Evolutionary conservation across 2,329 filamentous ascomycete genomes (phyloP).

Genomic region (Lachnellula occidentalis): DNA sequence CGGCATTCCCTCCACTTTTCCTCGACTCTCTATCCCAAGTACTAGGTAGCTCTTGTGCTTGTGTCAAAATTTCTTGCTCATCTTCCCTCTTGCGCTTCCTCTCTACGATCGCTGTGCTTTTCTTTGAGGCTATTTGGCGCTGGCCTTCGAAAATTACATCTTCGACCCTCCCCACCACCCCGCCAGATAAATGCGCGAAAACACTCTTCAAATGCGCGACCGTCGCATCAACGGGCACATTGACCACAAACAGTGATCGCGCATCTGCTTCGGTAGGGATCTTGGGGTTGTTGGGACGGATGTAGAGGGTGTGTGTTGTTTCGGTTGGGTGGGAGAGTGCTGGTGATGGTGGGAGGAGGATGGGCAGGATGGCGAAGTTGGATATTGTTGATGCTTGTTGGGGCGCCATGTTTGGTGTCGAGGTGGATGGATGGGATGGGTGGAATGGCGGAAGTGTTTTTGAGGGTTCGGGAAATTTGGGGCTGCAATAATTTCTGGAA

Average conservation of each 20-base stretch:
- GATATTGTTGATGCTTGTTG: constrained; percentile 17
- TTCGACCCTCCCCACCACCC: constrained; percentile 68
- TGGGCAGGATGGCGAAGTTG: constrained; percentile 27
- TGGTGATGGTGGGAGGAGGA: constrained; percentile 37
- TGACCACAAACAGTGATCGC: constrained; percentile 84
- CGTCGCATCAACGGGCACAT: constrained; percentile 80
- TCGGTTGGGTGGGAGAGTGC: constrained; percentile 49
- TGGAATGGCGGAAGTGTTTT: neutral
- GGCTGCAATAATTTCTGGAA: constrained; percentile 14
- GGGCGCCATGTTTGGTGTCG: constrained; percentile 5
- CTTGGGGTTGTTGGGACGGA: constrained; percentile 78
- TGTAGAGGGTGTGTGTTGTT: constrained; percentile 73
- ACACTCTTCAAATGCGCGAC: constrained; percentile 69
- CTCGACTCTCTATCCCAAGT: constrained; percentile 70
- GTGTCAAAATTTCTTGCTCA: constrained; percentile 49
- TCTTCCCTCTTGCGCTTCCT: constrained; percentile 44
- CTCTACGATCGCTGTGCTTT: constrained; percentile 16
- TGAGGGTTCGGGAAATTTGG: constrained; percentile 7
- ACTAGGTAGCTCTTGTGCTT: constrained; percentile 58
- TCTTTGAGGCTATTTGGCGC: constrained; percentile 32
- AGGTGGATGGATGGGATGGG: neutral
- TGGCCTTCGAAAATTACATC: constrained; percentile 68
- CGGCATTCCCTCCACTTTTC: constrained; percentile 69
- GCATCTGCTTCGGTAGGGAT: constrained; percentile 66
- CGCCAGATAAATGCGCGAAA: constrained; percentile 69